phyloP scores from a whole-genome alignment of 306 rosid genomes.

The Lathyrus tuberosus region DNA sequence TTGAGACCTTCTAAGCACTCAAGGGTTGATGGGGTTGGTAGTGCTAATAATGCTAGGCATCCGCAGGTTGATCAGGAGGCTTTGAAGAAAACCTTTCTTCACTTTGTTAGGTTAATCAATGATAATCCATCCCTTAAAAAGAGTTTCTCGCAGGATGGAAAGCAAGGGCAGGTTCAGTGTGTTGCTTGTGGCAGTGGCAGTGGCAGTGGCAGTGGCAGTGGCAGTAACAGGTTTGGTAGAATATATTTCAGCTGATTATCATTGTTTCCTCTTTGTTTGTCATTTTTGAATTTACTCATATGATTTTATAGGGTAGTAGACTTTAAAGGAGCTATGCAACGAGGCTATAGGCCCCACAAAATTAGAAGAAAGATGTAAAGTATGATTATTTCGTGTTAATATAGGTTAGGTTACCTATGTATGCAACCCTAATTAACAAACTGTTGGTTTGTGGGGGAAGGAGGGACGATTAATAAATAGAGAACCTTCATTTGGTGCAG shows the following conservation, averaged over 20 bases:
- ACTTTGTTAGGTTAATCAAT: constrained; percentile 61
- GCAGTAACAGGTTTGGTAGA: constrained; percentile 62
- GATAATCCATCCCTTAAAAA: constrained; percentile 68
- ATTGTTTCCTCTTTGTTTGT: constrained; percentile 10
- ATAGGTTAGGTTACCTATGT: background rate
- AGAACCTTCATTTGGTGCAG: background rate
- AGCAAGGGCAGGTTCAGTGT: constrained; percentile 75
- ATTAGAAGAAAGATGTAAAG: background rate
- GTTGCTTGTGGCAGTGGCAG: constrained; percentile 63
- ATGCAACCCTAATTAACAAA: background rate
- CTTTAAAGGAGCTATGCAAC: no score
- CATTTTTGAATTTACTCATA: constrained; percentile 12
- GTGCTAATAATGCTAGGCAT: constrained; percentile 32
- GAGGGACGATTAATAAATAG: constrained; percentile 4
- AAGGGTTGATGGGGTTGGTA: constrained; percentile 56
- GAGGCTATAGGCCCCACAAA: no score
- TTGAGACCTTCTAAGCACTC: constrained; percentile 59
- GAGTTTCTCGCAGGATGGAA: constrained; percentile 76
- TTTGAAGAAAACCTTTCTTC: constrained; percentile 72
- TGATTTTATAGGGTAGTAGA: background rate
- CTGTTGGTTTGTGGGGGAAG: constrained; percentile 1
- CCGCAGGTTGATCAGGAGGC: constrained; percentile 68
- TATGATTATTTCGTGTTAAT: background rate
- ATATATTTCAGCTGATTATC: constrained; percentile 35
- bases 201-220: no score